These are phyloP conservation scores for Russula compacta DNA, from an alignment of 768 basidiomycete genomes.

Conservation along the genomic window DNA sequence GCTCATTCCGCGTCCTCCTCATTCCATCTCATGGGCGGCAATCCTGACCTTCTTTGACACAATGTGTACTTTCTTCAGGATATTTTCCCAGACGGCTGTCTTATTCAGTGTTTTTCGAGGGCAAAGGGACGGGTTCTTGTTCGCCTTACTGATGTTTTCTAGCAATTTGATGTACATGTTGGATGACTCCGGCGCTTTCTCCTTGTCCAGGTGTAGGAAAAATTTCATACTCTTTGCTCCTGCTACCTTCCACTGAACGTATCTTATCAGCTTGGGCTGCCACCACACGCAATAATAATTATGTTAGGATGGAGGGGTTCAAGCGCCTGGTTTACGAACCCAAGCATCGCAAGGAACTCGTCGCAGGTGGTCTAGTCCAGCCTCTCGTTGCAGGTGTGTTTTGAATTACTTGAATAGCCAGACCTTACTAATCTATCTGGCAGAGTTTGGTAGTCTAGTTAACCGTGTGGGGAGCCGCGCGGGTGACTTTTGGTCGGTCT, in stretches of 20 bases:
- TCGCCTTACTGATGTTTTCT: slow-evolving; percentile 48
- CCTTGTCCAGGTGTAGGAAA: slow-evolving; percentile 21
- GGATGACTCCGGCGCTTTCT: slow-evolving; percentile 30
- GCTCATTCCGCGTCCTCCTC: slow-evolving; percentile 31
- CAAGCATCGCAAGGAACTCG: slow-evolving; percentile 61
- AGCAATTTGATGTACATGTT: slow-evolving; percentile 19
- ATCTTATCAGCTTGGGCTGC: slow-evolving; percentile 55
- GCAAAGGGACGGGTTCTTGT: slow-evolving; percentile 53
- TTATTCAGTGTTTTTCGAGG: slow-evolving; percentile 48
- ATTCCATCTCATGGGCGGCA: slow-evolving; percentile 53
- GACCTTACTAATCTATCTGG: neutral
- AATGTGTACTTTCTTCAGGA: slow-evolving; percentile 36
- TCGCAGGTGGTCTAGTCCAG: slow-evolving; percentile 52
- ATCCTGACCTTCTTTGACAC: slow-evolving; percentile 36
- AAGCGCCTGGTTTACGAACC: slow-evolving; percentile 44
- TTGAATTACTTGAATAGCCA: neutral
- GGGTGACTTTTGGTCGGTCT: slow-evolving; percentile 9
- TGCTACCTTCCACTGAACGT: too few species aligned
- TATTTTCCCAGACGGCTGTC: slow-evolving; percentile 53
- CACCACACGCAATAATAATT: slow-evolving; percentile 54
- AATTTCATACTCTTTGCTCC: neutral
- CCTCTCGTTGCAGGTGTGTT: slow-evolving; percentile 38
- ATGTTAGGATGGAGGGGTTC: slow-evolving; percentile 54
- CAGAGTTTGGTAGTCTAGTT: slow-evolving; percentile 12
- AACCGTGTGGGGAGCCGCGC: slow-evolving; percentile 11